Evolutionary conservation across 441 rosid genomes (phyloP).

Genomic region (Flueggea neowawraea): DNA sequence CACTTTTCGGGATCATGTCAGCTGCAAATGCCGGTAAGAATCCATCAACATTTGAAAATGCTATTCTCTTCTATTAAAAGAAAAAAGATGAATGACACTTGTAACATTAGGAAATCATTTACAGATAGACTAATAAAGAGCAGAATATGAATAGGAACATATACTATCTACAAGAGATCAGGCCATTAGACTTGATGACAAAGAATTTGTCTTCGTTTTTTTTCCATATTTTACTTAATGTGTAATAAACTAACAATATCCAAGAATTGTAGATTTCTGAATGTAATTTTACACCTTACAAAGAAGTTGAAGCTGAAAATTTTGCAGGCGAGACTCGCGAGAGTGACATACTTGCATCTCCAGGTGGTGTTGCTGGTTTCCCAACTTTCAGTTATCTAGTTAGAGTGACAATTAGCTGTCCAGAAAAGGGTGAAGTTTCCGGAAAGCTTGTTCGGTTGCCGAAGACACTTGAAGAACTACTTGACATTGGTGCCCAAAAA

Average conservation of each 20-base stretch:
- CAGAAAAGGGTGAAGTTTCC: constrained; percentile 34
- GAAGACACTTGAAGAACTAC: constrained; percentile 52
- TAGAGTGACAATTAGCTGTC: constrained; percentile 70
- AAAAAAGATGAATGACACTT: too few relatives aligned
- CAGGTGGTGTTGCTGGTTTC: constrained; percentile 16
- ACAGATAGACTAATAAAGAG: too few relatives aligned
- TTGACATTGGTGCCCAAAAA: constrained; percentile 52
- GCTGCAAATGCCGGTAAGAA: constrained; percentile 54
- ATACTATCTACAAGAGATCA: too few relatives aligned
- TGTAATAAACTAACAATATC: too few relatives aligned
- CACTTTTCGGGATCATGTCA: constrained; percentile 73
- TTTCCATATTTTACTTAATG: constrained; percentile 1
- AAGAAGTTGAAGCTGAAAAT: not conserved
- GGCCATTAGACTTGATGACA: too few relatives aligned
- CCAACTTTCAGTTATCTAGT: constrained; percentile 20
- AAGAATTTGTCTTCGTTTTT: too few relatives aligned
- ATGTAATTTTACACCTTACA: not conserved
- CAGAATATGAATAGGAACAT: too few relatives aligned
- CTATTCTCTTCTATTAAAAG: too few relatives aligned
- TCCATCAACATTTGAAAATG: not conserved
- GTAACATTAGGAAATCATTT: too few relatives aligned
- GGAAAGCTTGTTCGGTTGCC: constrained; percentile 65
- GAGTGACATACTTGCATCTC: constrained; percentile 21
- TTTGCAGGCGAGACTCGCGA: constrained; percentile 31
- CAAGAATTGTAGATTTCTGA: too few relatives aligned